phyloP scores from a whole-genome alignment of 768 basidiomycete species.

The Mycena floridula region DNA sequence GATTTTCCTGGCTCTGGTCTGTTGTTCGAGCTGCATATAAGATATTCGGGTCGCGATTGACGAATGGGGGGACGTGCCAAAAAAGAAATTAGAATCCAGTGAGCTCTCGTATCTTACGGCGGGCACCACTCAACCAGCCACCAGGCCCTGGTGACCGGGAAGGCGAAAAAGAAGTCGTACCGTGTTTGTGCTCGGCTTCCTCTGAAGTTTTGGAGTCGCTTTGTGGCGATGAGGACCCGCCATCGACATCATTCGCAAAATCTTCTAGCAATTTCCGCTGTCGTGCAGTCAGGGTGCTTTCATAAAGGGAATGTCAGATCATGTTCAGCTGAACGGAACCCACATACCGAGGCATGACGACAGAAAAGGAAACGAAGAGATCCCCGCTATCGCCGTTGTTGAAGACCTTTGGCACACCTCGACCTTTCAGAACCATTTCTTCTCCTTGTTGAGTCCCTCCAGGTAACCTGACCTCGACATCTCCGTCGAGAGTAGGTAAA shows the following conservation, averaged over 20 bases:
- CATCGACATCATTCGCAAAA: constrained; percentile 93
- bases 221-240: constrained; percentile 25
- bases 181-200: constrained; percentile 44
- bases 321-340: constrained; percentile 3
- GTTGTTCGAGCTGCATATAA: constrained; percentile 3
- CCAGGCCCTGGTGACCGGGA: constrained; percentile 48
- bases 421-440: constrained; percentile 89
- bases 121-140: constrained; percentile 66
- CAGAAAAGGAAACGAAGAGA: constrained; percentile 81
- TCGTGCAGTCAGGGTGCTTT: constrained; percentile 72
- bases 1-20: not conserved
- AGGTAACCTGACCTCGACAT: constrained; percentile 91
- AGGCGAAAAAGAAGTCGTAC: constrained; percentile 73
- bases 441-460: constrained; percentile 94
- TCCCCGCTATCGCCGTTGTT: constrained; percentile 61
- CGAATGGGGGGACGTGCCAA: constrained; percentile 22
- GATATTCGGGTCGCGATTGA: not conserved
- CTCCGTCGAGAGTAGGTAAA: constrained; percentile 92
- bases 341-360: constrained; percentile 85
- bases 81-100: constrained; percentile 62
- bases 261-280: constrained; percentile 86
- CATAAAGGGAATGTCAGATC: constrained; percentile 6
- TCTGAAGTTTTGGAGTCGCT: constrained; percentile 14
- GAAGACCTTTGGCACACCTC: constrained; percentile 68
- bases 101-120: constrained; percentile 63